Percentiles rank a stretch among this genome's conserved stretches.
Conservation (phyloP, 768 basidiomycete species). For the Hypholoma fasciculare region DNA sequence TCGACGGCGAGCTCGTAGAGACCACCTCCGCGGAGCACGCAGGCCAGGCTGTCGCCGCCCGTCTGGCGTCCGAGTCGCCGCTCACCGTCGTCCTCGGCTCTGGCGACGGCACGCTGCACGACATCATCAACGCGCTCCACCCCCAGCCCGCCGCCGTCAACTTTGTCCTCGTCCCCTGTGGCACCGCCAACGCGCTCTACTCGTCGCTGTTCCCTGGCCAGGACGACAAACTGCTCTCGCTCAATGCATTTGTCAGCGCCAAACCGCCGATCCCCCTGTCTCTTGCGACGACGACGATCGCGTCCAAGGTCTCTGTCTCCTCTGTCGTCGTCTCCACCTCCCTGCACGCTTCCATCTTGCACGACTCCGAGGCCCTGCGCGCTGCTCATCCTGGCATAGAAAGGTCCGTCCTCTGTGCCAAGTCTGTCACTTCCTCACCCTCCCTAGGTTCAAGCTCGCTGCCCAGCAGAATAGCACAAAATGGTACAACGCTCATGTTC, state of each 20-base stretch:
- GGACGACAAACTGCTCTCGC: conserved; percentile 52
- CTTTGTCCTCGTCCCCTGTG: conserved; percentile 66
- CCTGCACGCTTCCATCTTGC: conserved; percentile 78
- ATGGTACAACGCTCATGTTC: conserved; percentile 67
- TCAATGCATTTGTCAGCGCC: conserved; percentile 49
- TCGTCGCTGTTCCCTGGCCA: conserved; percentile 61
- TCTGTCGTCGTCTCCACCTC: conserved; percentile 88
- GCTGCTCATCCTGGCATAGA: conserved; percentile 72
- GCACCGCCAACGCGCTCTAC: conserved; percentile 94
- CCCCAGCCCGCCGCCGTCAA: conserved; percentile 26
- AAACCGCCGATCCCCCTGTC: conserved; percentile 43
- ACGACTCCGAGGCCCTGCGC: conserved; percentile 78
- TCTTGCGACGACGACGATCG: conserved; percentile 52
- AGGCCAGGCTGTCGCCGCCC: conserved; percentile 40
- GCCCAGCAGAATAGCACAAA: conserved; percentile 71
- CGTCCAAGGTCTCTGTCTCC: neutral
- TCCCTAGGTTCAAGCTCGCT: conserved; percentile 75
- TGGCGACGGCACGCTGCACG: conserved; percentile 93
- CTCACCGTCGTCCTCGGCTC: conserved; percentile 65
- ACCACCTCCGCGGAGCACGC: conserved; percentile 61
- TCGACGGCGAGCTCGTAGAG: conserved; percentile 37
- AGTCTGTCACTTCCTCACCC: conserved; percentile 9
- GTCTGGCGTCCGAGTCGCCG: conserved; percentile 15
- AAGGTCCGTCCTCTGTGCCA: conserved; percentile 24
- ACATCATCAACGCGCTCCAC: conserved; percentile 70